Base-by-base conservation (phyloP, 352 stramenopile species). In the Peronosclerospora sorghi region DNA sequence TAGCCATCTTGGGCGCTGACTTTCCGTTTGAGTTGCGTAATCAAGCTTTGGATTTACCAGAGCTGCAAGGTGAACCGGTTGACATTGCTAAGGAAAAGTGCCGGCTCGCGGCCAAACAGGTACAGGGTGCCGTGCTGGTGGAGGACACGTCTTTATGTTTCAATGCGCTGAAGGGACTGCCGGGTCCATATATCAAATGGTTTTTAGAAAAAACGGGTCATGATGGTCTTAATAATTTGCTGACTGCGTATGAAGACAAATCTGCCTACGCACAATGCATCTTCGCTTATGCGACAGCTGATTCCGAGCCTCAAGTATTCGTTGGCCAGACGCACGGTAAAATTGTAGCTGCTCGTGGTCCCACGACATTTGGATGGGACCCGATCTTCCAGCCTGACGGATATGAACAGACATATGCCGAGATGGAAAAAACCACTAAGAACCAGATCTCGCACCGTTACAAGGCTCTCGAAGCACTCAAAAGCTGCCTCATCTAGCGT, bases 131-230 rank as follows among this genome's bases (percentile, higher is more conserved):
- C 4, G 89, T 96, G 35, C 83, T 98, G 27, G 93, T 96, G 18
- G 95, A 98, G 65, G 95, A 98, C 69, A 98, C 93, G 28, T 96
- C 83, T 37, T 68, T 98, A 5, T 98, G 94, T 72, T 98, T 98
- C 65, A 96, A 96, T 56, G 94, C 93, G 38, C 74, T 98, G 5
- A 61, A 83, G 29, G 94, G 86, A 0, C 78, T 98, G 1, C 95
- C 95, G 0, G 94, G 95, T 0, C 89, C 93, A 18, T 98, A 98
- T 70, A 95, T 98, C 53, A 98, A 98, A 72, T 98, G 94, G 91
- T 99, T 99, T 54, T 68, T 98, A 8, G 86, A 98, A 28, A 97
- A 96, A 56, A 96, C 83, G 45, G 91, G 90, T 43, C 89, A 82
- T 76, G 89, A 43, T 35, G 95, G 71, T 32, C 95, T 81, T 56